Evolutionary conservation across 2,329 filamentous ascomycete genomes (phyloP).

Genomic region (Ambrosiella beaveri): DNA sequence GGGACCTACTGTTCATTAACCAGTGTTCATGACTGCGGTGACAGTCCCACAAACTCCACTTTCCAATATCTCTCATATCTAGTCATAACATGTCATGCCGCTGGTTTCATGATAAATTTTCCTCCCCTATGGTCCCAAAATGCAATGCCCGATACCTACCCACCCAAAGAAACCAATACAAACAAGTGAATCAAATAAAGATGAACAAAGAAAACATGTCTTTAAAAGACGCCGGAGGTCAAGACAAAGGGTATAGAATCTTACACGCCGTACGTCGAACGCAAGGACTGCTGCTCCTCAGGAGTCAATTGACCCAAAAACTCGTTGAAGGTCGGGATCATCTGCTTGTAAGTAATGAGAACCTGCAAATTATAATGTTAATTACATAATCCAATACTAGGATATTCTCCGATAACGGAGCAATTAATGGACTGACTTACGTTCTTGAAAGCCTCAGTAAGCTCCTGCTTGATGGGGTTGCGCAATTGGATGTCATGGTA

Average conservation of each 20-base stretch:
- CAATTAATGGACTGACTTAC: conserved; percentile 30
- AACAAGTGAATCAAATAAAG: conserved; percentile 6
- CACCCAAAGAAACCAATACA: conserved; percentile 1
- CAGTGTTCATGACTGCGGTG: not conserved
- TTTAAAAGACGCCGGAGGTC: not conserved
- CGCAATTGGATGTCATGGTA: conserved; percentile 50
- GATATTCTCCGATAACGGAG: not conserved
- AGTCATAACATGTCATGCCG: not conserved
- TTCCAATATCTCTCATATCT: not conserved
- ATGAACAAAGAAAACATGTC: conserved; percentile 1
- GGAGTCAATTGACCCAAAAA: conserved; percentile 35
- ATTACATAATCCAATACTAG: conserved; percentile 11
- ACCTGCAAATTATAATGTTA: conserved; percentile 23
- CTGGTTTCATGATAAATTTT: conserved; percentile 5
- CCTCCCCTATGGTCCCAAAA: conserved; percentile 5
- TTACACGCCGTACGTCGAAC: conserved; percentile 30
- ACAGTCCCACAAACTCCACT: not conserved
- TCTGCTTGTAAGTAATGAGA: conserved; percentile 36
- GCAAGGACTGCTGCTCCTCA: conserved; percentile 32
- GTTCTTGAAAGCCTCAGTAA: conserved; percentile 58
- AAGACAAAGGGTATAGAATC: not conserved
- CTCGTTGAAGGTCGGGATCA: conserved; percentile 41
- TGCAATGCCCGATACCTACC: conserved; percentile 1
- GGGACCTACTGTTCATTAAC: conserved; percentile 1
- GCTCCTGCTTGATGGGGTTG: conserved; percentile 43